These are phyloP conservation scores for Bombardia bombarda DNA, from an alignment of 495 filamentous ascomycete genomes.

Conservation along the genomic window DNA sequence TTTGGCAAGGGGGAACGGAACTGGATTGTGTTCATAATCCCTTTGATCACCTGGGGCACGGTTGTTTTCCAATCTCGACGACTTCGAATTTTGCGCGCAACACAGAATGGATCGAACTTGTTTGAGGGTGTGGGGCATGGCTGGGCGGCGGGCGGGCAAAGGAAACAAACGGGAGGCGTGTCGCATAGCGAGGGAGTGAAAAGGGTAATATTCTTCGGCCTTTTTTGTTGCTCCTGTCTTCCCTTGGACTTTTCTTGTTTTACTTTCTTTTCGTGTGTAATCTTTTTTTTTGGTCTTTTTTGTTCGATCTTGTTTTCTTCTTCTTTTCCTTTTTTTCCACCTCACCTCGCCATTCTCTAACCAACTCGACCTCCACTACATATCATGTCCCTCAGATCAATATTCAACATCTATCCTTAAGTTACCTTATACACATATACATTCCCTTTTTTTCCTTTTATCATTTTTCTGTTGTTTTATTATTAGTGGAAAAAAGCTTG, in stretches of 20 bases:
- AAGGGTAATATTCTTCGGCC: no score
- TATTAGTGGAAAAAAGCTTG: conserved; percentile 1
- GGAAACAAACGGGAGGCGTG: conserved; percentile 38
- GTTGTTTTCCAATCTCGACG: conserved; percentile 4
- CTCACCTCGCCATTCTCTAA: conserved; percentile 17
- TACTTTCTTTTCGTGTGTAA: conserved; percentile 21
- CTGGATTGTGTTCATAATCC: conserved; percentile 2
- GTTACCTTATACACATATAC: neutral
- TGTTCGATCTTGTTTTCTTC: conserved; percentile 14
- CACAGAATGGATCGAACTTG: neutral
- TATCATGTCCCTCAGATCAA: neutral
- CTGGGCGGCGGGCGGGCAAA: conserved; percentile 6
- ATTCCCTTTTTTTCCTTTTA: neutral
- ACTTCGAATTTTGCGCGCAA: conserved; percentile 4
- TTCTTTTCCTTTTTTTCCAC: conserved; percentile 28
- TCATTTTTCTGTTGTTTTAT: neutral
- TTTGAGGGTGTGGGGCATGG: conserved; percentile 9
- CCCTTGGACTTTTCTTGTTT: conserved; percentile 40
- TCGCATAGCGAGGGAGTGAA: conserved; percentile 57
- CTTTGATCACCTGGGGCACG: conserved; percentile 4
- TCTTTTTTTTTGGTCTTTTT: conserved; percentile 19
- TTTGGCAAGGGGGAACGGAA: neutral
- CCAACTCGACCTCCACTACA: no score
- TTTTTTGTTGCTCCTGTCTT: no score
- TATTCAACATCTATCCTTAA: neutral